A percentile compares a stretch with the other conserved stretches of the same genome.
Conservation (phyloP, 75 land plant species). For the Selaginella moellendorffii region DNA sequence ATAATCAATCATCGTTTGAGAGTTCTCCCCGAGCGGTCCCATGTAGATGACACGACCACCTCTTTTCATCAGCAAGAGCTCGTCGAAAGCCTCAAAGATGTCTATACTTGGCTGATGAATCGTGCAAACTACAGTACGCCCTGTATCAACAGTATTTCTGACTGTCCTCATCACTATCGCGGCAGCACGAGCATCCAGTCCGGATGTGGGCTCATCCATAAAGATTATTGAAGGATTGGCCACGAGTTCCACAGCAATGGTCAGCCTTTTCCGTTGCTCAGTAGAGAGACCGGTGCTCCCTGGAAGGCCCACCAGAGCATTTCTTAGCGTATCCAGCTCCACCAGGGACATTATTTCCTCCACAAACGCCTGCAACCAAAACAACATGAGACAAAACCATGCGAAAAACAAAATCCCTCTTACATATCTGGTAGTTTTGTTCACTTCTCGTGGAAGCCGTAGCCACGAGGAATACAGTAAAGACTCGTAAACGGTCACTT, state of each 20-base stretch:
- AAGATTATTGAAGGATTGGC: constrained; percentile 30
- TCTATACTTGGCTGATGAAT: constrained; percentile 32
- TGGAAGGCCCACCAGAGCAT: constrained; percentile 26
- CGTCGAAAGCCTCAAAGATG: constrained; percentile 32
- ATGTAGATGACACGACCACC: constrained; percentile 30
- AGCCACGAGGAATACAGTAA: constrained; percentile 22
- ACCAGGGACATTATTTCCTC: constrained; percentile 22
- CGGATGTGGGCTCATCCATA: constrained; percentile 32
- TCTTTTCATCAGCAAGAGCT: constrained; percentile 25
- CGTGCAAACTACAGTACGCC: constrained; percentile 27
- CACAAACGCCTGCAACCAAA: constrained; percentile 16
- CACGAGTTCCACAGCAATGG: constrained; percentile 27
- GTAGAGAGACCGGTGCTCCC: constrained; percentile 23
- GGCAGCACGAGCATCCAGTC: constrained; percentile 28
- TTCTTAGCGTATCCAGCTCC: constrained; percentile 11
- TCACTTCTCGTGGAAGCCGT: constrained; percentile 11
- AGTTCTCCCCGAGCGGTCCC: constrained; percentile 23
- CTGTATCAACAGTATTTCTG: constrained; percentile 27
- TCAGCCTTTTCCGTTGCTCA: constrained; percentile 25
- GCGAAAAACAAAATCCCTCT: background rate
- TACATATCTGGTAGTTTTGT: background rate
- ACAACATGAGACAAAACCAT: too few relatives aligned
- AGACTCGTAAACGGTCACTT: constrained; percentile 22
- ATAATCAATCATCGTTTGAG: constrained; percentile 15
- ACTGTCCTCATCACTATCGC: constrained; percentile 28